Evolutionary conservation across 2,329 filamentous ascomycete genomes (phyloP), one percentile per base, ranked within the genome.

Genomic region (Tolypocladium album): DNA sequence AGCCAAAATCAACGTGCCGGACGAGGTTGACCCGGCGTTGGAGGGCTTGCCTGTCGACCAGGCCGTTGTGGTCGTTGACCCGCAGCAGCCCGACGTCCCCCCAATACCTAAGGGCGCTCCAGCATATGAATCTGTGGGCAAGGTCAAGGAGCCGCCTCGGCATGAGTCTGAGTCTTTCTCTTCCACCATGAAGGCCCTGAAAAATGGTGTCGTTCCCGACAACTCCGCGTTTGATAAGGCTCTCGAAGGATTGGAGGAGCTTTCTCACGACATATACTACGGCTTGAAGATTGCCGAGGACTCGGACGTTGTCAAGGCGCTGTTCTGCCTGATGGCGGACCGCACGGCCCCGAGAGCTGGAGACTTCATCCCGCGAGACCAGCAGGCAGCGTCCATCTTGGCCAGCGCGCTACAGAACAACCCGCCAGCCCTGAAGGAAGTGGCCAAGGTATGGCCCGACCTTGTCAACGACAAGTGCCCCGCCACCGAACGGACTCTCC

Each of bases 211-310:
- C 13, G 64, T 62, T 24, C 65, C 66, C 8, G 64, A 65, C 47
- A 69, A 70, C 20, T 64, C 72, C 58, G 70, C 68, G 3, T 73
- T 84, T 17, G 78, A 81, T 47, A 73, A 73, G 13, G 81, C 82
- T 0, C 76, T 89, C 9, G 78, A 82, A 40, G 77, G 77, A 40
- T 78, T 89, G n/a, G 77, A 82, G 62, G 85, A 88, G 8, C 73
- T 88, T 36, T 81, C 85, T 0, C 85, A 88, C 70, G 86, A 88
- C 70, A 83, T 88, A 63, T 88, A 87, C 74, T 89, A 88, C 70
- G 86, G 86, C 12, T 74, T 85, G 22, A 82, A 86, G 69, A 79
- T 88, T 61, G 77, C 80, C 27, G 81, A 84, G 68, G 81, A 86
- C 64, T 67, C 74, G 3, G 77, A 79, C 2, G 79, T 80, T 1